These are phyloP conservation scores for Datisca glomerata DNA, from an alignment of 306 rosid genomes.

Conservation along the genomic window DNA sequence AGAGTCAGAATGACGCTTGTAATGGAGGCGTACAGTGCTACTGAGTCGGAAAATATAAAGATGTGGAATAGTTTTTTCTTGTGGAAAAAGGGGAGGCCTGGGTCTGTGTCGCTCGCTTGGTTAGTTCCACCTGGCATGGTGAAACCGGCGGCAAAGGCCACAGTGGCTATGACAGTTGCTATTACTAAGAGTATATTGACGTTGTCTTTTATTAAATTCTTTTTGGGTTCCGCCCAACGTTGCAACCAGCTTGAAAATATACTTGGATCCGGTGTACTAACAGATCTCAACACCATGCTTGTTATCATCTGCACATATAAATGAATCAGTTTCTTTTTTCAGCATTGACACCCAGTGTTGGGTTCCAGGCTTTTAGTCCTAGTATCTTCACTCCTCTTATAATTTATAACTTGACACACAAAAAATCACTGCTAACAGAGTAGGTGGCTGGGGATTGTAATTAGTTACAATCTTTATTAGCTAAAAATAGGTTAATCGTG, in stretches of 20 bases:
- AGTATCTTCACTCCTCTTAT: too few species aligned
- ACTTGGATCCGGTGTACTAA: background rate
- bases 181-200: background rate
- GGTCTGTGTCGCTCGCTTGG: background rate
- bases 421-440: too few species aligned
- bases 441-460: too few species aligned
- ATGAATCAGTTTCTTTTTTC: too few species aligned
- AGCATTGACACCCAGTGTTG: too few species aligned
- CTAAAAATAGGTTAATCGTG: too few species aligned
- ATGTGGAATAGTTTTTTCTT: constrained; percentile 1
- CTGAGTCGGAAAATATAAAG: background rate
- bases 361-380: too few species aligned
- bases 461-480: too few species aligned
- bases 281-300: background rate
- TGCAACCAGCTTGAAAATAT: background rate
- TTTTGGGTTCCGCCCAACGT: background rate
- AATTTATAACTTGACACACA: too few species aligned
- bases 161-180: background rate
- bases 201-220: background rate
- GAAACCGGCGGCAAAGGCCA: constrained; percentile 6
- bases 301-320: too few species aligned
- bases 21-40: constrained; percentile 12
- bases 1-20: background rate
- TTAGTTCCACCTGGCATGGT: constrained; percentile 6
- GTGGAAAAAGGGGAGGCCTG: background rate